These are phyloP conservation scores for Blechomonas ayalai DNA, from an alignment of 208 protist genomes.

Conservation along the genomic window DNA sequence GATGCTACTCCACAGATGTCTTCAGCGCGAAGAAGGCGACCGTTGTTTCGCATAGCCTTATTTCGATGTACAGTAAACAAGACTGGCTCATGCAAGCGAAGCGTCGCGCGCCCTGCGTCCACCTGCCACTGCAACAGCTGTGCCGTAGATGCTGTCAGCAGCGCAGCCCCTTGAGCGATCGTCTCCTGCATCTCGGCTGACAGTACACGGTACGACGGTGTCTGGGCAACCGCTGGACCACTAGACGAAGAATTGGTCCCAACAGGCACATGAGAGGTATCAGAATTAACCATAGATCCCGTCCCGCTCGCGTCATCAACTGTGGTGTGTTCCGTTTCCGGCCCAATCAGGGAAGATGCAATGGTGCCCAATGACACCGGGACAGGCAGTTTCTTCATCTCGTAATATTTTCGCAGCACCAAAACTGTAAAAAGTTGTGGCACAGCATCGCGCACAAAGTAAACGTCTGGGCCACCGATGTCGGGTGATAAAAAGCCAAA, in stretches of 20 bases:
- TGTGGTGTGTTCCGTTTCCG: no score
- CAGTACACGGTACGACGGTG: no score
- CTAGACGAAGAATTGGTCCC: no score
- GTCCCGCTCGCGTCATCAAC: no score
- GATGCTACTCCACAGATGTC: slow-evolving; percentile 39
- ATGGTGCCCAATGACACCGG: slow-evolving; percentile 14
- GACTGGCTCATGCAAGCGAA: slow-evolving; percentile 26
- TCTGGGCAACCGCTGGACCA: no score
- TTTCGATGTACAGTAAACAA: slow-evolving; percentile 62
- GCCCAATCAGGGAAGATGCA: no score
- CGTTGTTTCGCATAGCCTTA: slow-evolving; percentile 16
- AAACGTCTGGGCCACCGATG: slow-evolving; percentile 71
- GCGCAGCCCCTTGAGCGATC: slow-evolving; percentile 17
- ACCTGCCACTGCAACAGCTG: slow-evolving; percentile 42
- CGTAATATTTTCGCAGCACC: slow-evolving; percentile 39
- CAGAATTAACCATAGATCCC: no score
- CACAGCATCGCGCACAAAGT: slow-evolving; percentile 62
- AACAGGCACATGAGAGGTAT: no score
- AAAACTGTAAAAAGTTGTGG: slow-evolving; percentile 52
- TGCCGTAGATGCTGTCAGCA: slow-evolving; percentile 34
- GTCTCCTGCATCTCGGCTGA: slow-evolving; percentile 14
- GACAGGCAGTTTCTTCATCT: slow-evolving; percentile 12
- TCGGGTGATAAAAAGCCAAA: slow-evolving; percentile 78
- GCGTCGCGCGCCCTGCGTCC: slow-evolving; percentile 14
- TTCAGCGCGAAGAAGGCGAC: slow-evolving; percentile 59